A percentile compares a stretch with the other conserved stretches of the same genome.
Evolutionary conservation across 208 protist genomes (phyloP).

Genomic region (Acanthamoeba lenticulata): DNA sequence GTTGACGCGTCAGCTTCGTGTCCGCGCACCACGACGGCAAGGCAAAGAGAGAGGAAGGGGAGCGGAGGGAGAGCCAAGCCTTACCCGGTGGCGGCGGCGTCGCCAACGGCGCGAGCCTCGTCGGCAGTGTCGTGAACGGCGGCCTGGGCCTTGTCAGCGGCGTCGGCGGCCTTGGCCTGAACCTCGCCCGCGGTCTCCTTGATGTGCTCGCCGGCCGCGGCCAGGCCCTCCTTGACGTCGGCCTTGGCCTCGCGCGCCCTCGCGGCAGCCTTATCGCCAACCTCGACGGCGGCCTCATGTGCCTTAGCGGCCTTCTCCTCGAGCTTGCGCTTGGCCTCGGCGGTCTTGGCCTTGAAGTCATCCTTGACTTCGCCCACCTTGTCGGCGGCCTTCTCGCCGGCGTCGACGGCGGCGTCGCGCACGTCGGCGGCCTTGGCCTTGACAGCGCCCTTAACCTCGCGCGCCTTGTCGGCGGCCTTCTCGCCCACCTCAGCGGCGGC

Average conservation of each 20-base stretch:
- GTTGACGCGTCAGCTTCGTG: not conserved
- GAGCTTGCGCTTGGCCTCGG: not conserved
- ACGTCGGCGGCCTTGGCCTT: not conserved
- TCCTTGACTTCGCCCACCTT: no score
- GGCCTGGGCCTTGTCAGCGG: not conserved
- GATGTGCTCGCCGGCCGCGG: not conserved
- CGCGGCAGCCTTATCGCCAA: not conserved
- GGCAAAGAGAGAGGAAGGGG: not conserved
- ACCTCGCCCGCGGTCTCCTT: not conserved
- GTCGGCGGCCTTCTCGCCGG: not conserved
- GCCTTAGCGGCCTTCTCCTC: not conserved
- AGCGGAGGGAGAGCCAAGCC: no score
- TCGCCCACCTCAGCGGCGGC: no score
- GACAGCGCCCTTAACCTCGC: not conserved
- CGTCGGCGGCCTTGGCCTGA: not conserved
- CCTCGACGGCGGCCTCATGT: not conserved
- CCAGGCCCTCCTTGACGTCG: not conserved
- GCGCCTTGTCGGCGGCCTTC: not conserved
- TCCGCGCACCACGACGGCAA: not conserved
- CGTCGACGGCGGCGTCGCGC: not conserved
- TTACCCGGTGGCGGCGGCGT: not conserved
- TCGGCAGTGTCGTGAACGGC: not conserved
- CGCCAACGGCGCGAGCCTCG: not conserved
- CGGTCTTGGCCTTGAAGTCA: not conserved
- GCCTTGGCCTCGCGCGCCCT: not conserved